phyloP scores from a whole-genome alignment of 2,329 filamentous ascomycete genomes.

The Trichoderma lentiforme region DNA sequence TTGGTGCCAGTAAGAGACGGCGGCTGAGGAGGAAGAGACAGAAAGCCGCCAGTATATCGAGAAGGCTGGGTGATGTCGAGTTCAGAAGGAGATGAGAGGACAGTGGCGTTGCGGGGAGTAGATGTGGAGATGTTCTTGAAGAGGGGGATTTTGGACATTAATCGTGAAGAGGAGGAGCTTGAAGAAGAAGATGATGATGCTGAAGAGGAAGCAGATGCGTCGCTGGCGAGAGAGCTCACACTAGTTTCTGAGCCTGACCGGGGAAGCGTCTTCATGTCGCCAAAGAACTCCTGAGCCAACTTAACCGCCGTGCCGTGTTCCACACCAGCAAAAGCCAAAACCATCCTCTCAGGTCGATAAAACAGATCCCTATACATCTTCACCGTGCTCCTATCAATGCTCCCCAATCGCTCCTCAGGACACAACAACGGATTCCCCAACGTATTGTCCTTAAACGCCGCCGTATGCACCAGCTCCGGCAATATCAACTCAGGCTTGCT shows the following conservation, averaged over 20 bases:
- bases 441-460: slow-evolving; percentile 94
- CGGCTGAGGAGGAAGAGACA: slow-evolving; percentile 77
- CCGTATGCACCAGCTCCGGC: slow-evolving; percentile 91
- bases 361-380: slow-evolving; percentile 77
- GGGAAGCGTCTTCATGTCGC: slow-evolving; percentile 72
- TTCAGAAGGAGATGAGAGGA: slow-evolving; percentile 45
- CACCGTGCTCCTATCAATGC: slow-evolving; percentile 72
- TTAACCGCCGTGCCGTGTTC: slow-evolving; percentile 75
- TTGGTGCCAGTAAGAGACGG: slow-evolving; percentile 74
- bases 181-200: slow-evolving; percentile 22
- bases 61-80: slow-evolving; percentile 62
- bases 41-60: slow-evolving; percentile 90
- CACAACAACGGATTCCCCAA: slow-evolving; percentile 91
- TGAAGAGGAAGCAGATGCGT: slow-evolving; percentile 32
- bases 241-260: slow-evolving; percentile 59
- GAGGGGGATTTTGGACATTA: slow-evolving; percentile 83
- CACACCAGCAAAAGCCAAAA: slow-evolving; percentile 92
- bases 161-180: slow-evolving; percentile 47
- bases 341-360: slow-evolving; percentile 85
- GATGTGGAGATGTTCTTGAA: slow-evolving; percentile 85
- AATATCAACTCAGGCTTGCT: slow-evolving; percentile 93
- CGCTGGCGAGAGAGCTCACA: slow-evolving; percentile 35
- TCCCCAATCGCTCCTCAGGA: slow-evolving; percentile 73
- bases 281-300: slow-evolving; percentile 82
- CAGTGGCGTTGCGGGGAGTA: slow-evolving; percentile 58